These are phyloP conservation scores for Beauveria medogensis DNA, from an alignment of 2,329 filamentous ascomycete genomes.

Conservation along the genomic window DNA sequence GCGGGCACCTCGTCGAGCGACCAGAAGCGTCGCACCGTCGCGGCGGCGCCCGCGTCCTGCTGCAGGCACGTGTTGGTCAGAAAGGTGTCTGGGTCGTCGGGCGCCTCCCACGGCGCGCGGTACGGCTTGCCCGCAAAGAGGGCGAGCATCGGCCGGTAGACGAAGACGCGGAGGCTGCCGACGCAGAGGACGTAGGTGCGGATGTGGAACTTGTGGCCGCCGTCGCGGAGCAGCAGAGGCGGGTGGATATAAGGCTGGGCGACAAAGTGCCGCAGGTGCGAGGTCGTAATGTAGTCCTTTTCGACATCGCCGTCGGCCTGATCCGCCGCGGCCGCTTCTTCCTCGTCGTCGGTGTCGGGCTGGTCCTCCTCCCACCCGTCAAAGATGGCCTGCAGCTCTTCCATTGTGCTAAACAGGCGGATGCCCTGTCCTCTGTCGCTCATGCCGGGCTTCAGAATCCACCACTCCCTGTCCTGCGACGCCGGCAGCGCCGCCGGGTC, in stretches of 20 bases:
- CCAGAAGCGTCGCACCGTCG: constrained; percentile 70
- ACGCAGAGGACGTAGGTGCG: constrained; percentile 80
- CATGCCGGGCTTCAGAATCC: constrained; percentile 98
- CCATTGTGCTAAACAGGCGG: constrained; percentile 75
- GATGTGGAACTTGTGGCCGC: constrained; percentile 84
- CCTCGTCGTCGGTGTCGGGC: constrained; percentile 59
- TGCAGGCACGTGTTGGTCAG: constrained; percentile 96
- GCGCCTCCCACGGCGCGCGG: constrained; percentile 48
- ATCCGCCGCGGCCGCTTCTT: constrained; percentile 32
- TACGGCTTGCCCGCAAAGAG: constrained; percentile 80
- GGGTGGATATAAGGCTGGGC: constrained; percentile 91
- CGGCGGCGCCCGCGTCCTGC: constrained; percentile 49
- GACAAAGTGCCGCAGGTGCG: constrained; percentile 90
- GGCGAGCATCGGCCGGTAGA: constrained; percentile 86
- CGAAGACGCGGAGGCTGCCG: constrained; percentile 71
- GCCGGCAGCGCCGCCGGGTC: constrained; percentile 8
- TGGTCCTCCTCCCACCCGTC: constrained; percentile 76
- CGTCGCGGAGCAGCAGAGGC: constrained; percentile 61
- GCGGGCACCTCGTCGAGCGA: constrained; percentile 39
- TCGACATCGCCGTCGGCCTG: constrained; percentile 21
- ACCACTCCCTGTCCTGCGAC: constrained; percentile 61
- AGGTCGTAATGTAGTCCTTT: constrained; percentile 62
- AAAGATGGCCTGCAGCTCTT: constrained; percentile 78
- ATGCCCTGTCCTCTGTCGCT: constrained; percentile 94
- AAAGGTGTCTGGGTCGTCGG: constrained; percentile 57